A percentile compares a stretch with the other conserved stretches of the same genome.
These are phyloP conservation scores for Hypomontagnella submonticulosa DNA, from an alignment of 495 filamentous ascomycete species.

Conservation along the genomic window DNA sequence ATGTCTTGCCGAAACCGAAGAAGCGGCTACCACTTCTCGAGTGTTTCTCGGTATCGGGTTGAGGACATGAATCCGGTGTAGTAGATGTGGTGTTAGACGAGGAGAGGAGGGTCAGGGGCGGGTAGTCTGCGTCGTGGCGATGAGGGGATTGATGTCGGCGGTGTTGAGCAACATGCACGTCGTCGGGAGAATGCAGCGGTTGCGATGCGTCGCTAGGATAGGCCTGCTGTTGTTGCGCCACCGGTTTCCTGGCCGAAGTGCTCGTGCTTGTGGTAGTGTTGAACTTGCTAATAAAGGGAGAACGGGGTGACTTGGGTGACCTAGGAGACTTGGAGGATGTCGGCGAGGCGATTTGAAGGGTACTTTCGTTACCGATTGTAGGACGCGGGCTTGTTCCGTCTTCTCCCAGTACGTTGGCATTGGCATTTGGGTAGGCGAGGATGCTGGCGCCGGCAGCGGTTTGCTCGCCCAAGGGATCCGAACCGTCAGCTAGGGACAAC, in stretches of 20 bases:
- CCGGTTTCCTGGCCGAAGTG: constrained; percentile 29
- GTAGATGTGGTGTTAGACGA: constrained; percentile 30
- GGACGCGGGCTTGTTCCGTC: constrained; percentile 45
- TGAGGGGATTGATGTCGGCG: constrained; percentile 46
- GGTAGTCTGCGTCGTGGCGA: constrained; percentile 29
- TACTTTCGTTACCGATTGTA: constrained; percentile 41
- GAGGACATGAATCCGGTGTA: constrained; percentile 26
- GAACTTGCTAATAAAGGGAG: constrained; percentile 61
- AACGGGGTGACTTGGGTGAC: constrained; percentile 64
- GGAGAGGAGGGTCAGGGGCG: constrained; percentile 39
- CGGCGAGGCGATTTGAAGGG: constrained; percentile 51
- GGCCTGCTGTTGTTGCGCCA: constrained; percentile 41
- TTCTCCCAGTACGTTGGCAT: constrained; percentile 24
- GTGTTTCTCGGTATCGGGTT: constrained; percentile 43
- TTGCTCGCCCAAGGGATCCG: constrained; percentile 49
- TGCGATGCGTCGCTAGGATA: constrained; percentile 47
- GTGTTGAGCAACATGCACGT: constrained; percentile 45
- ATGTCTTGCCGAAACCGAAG: constrained; percentile 57
- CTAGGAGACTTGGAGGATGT: constrained; percentile 58
- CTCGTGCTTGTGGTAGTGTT: constrained; percentile 32
- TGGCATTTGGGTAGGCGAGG: constrained; percentile 38
- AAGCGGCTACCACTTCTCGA: constrained; percentile 51
- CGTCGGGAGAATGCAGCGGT: constrained; percentile 52
- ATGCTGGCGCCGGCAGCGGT: constrained; percentile 44
- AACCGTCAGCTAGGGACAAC: constrained; percentile 56